These are phyloP conservation scores for Rhizopogon roseolus DNA, from an alignment of 768 basidiomycete genomes.

Conservation along the genomic window DNA sequence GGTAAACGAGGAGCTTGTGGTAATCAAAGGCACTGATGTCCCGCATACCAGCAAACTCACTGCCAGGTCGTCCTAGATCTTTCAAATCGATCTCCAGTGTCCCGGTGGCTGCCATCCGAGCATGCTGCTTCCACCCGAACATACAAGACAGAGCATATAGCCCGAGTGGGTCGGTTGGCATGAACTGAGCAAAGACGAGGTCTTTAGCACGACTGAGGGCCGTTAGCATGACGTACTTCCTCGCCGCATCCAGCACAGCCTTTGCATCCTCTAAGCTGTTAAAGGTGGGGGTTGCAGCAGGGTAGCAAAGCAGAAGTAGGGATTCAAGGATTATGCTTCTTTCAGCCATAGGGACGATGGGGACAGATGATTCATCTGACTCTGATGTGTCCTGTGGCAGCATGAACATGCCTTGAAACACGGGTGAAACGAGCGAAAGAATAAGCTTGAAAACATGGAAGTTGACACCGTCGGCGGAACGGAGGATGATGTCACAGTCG, in stretches of 20 bases:
- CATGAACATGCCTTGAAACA: slow-evolving; percentile 45
- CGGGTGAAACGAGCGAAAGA: slow-evolving; percentile 42
- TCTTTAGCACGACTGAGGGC: slow-evolving; percentile 11
- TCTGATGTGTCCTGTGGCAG: slow-evolving; percentile 28
- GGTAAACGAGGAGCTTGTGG: slow-evolving; percentile 38
- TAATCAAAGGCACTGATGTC: slow-evolving; percentile 36
- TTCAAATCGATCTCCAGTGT: slow-evolving; percentile 11
- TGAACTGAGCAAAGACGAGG: slow-evolving; percentile 6
- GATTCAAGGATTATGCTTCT: slow-evolving; percentile 29
- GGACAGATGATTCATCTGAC: slow-evolving; percentile 13
- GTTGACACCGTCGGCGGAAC: slow-evolving; percentile 6
- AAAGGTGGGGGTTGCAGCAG: slow-evolving; percentile 9
- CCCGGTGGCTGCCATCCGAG: slow-evolving; percentile 15
- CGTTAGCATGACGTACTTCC: slow-evolving; percentile 22
- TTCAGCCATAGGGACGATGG: slow-evolving; percentile 38
- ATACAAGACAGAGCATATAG: slow-evolving; percentile 24
- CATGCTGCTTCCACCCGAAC: slow-evolving; percentile 15
- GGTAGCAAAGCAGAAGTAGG: slow-evolving; percentile 37
- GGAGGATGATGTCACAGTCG: slow-evolving; percentile 11
- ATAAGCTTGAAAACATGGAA: slow-evolving; percentile 22
- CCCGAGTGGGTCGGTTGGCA: slow-evolving; percentile 14
- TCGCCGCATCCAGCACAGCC: slow-evolving; percentile 10
- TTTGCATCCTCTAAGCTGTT: slow-evolving; percentile 8
- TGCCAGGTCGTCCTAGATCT: background rate
- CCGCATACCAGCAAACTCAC: slow-evolving; percentile 33